Evolutionary conservation across 805 yeast species (phyloP), one percentile per base, ranked within the genome.

Genomic region (Candida tibetensis): DNA sequence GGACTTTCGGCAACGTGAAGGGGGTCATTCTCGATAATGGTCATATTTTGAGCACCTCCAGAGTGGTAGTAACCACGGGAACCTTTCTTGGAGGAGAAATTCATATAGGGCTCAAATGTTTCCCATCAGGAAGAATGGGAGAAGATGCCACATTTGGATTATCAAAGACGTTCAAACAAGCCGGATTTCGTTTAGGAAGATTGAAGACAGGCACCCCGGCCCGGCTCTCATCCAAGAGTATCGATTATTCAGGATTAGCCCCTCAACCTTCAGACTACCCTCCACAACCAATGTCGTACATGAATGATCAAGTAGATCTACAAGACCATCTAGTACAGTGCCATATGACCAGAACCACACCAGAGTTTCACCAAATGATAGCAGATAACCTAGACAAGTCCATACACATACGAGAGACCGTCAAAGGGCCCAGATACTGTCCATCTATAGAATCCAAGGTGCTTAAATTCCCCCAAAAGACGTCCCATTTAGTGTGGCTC

Each of bases 181-280:
- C 85, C 1, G 95, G 95, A 0, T 91, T 93, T 57, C 68, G 77
- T 43, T 64, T 93, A 36, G 98, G 98, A 0, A 71, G 99, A 39
- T 69, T 93, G 49, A 93, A 93, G 55, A 93, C 99, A 0, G 99
- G 99, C 0, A 93, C 99, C 0, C 99, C 99, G 0, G 95, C 98
- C 2, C 71, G 99, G 41, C 64, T 93, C 17, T 82, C 84, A 32
- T 72, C 81, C 1, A 72, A 73, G 36, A 75, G 91, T 1, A 89
- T 93, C 16, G 70, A 91, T 55, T 90, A 80, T 52, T 48, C 66
- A 1, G 61, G 69, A n/a, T 62, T 93, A 40, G 66, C 66, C n/a
- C 71, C 71, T 1, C 96, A 91, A 57, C 72, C 74, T 2, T 95
- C 96, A 7, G 97, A 91, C 53, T 59, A 64, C 18, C 88, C 91